A percentile compares a stretch with the other conserved stretches of the same genome.
These are phyloP conservation scores for Ceratocystis cubensis DNA, from an alignment of 2,329 filamentous ascomycete genomes.

Conservation along the genomic window DNA sequence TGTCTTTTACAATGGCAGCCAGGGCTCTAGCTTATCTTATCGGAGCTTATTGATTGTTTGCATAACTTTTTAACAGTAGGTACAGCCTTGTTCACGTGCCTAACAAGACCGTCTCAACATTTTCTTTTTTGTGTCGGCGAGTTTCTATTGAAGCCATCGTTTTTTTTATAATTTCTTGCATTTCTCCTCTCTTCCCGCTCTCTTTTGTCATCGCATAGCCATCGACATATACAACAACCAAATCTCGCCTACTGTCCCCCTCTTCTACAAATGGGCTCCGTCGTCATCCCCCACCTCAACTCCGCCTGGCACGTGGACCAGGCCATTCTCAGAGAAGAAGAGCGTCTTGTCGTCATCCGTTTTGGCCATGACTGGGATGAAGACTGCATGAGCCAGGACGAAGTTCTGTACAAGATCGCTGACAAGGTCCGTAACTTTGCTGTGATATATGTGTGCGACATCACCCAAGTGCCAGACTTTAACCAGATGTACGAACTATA, in stretches of 20 bases:
- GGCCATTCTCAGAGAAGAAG: constrained; percentile 81
- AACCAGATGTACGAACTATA: constrained; percentile 92
- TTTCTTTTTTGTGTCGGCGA: not conserved
- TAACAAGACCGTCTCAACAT: not conserved
- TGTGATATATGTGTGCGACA: constrained; percentile 86
- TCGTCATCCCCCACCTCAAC: constrained; percentile 79
- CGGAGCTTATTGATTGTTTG: not conserved
- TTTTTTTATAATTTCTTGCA: not conserved
- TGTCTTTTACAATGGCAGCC: not conserved
- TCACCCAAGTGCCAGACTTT: constrained; percentile 83
- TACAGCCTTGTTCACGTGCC: not conserved
- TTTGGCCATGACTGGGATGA: constrained; percentile 80
- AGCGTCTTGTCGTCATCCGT: constrained; percentile 83
- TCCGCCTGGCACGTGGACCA: constrained; percentile 98
- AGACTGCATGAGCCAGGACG: constrained; percentile 41
- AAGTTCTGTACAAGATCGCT: constrained; percentile 79
- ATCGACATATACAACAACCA: not conserved
- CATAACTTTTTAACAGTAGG: not conserved
- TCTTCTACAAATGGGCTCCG: constrained; percentile 51
- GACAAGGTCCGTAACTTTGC: constrained; percentile 90
- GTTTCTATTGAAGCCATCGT: not conserved
- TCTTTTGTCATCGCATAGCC: too few relatives aligned
- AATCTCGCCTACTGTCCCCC: not conserved
- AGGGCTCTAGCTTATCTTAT: constrained; percentile 5
- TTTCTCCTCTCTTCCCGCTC: not conserved